Base-by-base conservation (phyloP, 169 alveolate genomes). In the Fabrea salina region DNA sequence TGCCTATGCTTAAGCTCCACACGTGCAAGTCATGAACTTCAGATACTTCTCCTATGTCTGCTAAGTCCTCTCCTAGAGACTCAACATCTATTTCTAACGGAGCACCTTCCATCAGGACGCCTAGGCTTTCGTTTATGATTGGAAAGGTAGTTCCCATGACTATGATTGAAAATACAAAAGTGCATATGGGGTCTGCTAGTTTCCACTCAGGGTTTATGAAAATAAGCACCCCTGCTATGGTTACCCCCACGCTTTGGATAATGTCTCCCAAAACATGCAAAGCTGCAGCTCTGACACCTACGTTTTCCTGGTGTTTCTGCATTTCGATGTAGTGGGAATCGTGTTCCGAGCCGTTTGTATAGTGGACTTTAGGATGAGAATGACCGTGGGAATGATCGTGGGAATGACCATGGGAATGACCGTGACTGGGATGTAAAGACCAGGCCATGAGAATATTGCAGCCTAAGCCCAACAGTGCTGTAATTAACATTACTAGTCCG, bases 151-250 rank as follows among this genome's bases (percentile, higher is more conserved):
- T 97, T 53, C 93, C 91, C 41, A 96, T 83, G 30, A 97, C 99
- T 49, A 97, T 86, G 54, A 96, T 86, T 53, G 99, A 94, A 80
- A 97, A 97, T 32, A 97, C 59, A 79, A 95, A 92, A 0, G 99
- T 97, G 86, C 99, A 97, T 7, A 97, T 84, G 22, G 99, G 99
- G 64, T 97, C 99, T 13, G 98, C 98, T 32, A 95, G 85, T n/a
- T 88, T 79, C 78, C 89, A 95, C 22, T 80, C 76, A 39, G 98
- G 98, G 35, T 88, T 76, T 79, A 83, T 67, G 94, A 93, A 96
- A 51, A 96, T 95, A 54, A 93, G 70, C 0, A 91, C 49, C 4
- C 98, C 97, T 32, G 99, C 99, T 44, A 97, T 92, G 82, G 95
- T 85, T 4, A 97, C 98, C 27, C 99, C 99, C 54, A 97, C 84